These are phyloP conservation scores for Alternaria arbusti DNA, from an alignment of 2,329 filamentous ascomycete species.

Conservation along the genomic window DNA sequence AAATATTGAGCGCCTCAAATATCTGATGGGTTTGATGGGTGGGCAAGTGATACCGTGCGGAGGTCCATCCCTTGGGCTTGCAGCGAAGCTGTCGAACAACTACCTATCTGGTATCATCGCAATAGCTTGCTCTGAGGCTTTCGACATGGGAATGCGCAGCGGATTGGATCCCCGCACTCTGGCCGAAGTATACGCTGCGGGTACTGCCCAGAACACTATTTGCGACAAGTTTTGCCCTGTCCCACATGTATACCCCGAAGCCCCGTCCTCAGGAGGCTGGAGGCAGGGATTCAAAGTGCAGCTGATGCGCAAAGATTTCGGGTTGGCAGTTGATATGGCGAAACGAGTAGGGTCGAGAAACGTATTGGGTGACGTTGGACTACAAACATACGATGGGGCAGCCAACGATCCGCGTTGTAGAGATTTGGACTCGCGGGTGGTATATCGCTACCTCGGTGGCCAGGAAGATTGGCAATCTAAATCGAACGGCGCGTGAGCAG, in stretches of 20 bases:
- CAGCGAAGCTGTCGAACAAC: conserved; percentile 67
- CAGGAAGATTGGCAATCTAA: conserved; percentile 56
- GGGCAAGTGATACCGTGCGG: conserved; percentile 63
- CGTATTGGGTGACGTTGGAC: conserved; percentile 57
- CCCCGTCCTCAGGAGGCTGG: conserved; percentile 58
- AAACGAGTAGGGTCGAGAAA: conserved; percentile 58
- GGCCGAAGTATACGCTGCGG: conserved; percentile 58
- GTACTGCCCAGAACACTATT: conserved; percentile 61
- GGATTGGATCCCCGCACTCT: conserved; percentile 63
- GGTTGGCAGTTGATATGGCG: conserved; percentile 62
- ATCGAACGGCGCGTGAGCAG: conserved; percentile 17
- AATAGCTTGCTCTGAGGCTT: conserved; percentile 64
- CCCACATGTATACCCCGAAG: conserved; percentile 57
- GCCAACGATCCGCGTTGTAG: conserved; percentile 59
- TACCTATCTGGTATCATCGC: conserved; percentile 66
- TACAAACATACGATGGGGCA: conserved; percentile 60
- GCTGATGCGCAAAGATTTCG: conserved; percentile 66
- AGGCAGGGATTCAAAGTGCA: conserved; percentile 64
- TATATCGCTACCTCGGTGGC: conserved; percentile 63
- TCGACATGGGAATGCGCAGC: conserved; percentile 65
- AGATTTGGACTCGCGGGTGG: conserved; percentile 63
- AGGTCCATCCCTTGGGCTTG: conserved; percentile 61
- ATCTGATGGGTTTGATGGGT: conserved; percentile 60
- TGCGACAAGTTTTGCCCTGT: conserved; percentile 60
- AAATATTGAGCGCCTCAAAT: conserved; percentile 53